Conservation (phyloP, 805 yeast genomes). For the Candida stauntonica region DNA sequence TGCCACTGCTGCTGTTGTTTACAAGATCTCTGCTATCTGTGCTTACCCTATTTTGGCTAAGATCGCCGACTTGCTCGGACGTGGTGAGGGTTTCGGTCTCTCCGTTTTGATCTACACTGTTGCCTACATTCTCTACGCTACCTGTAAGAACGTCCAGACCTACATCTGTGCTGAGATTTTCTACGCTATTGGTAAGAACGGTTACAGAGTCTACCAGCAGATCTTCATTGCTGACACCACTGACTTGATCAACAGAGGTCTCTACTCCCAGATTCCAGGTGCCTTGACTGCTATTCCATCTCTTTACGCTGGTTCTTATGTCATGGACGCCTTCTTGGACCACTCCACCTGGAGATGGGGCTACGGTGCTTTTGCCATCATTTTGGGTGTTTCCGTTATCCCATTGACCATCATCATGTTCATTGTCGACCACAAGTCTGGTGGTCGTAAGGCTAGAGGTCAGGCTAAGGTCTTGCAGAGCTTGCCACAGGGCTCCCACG, state of each 20-base stretch:
- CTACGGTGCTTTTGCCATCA: constrained; percentile 41
- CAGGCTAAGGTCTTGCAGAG: constrained; percentile 10
- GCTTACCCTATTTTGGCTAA: constrained; percentile 37
- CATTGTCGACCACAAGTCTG: constrained; percentile 21
- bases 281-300: constrained; percentile 29
- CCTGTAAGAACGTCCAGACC: constrained; percentile 29
- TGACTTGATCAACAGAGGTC: constrained; percentile 34
- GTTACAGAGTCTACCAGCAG: constrained; percentile 34
- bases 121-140: constrained; percentile 33
- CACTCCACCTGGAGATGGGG: constrained; percentile 46
- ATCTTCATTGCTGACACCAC: constrained; percentile 38
- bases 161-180: constrained; percentile 34
- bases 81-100: constrained; percentile 35
- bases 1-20: constrained; percentile 35
- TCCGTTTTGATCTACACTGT: constrained; percentile 29
- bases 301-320: constrained; percentile 26
- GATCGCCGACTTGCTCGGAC: constrained; percentile 34
- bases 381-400: constrained; percentile 25
- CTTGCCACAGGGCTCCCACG: constrained; percentile 18
- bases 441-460: constrained; percentile 11
- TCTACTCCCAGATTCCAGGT: constrained; percentile 34
- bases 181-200: constrained; percentile 35
- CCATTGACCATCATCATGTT: constrained; percentile 25
- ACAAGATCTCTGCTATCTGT: constrained; percentile 34
- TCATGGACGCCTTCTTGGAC: constrained; percentile 29